Percentiles rank a stretch among this genome's conserved stretches.
Conservation (phyloP, 371 early-diverging fungal species). For the Syncephalastrum monosporum region DNA sequence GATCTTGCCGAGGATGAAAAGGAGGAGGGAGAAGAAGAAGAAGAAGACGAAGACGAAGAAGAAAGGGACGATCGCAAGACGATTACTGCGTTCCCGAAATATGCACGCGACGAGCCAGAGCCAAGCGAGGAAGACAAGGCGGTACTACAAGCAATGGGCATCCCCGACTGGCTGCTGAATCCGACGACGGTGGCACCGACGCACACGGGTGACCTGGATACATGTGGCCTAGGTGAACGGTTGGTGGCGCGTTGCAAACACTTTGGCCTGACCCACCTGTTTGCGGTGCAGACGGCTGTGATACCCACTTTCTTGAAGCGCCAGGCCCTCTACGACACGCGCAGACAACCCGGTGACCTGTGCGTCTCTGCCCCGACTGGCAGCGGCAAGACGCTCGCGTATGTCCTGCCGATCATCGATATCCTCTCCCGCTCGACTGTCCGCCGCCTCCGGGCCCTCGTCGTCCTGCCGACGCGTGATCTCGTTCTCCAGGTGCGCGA, state of each 20-base stretch:
- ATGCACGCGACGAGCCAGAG: constrained; percentile 23
- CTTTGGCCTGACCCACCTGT: constrained; percentile 69
- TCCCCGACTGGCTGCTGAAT: constrained; percentile 84
- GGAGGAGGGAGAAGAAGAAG: constrained; percentile 15
- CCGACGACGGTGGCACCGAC: constrained; percentile 74
- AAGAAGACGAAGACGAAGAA: constrained; percentile 14
- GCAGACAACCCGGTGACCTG: constrained; percentile 68
- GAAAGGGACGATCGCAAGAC: background rate
- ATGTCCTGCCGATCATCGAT: constrained; percentile 92
- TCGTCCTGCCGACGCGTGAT: constrained; percentile 91
- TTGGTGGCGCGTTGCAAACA: constrained; percentile 62
- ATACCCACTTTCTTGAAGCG: constrained; percentile 74
- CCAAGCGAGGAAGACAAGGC: constrained; percentile 37
- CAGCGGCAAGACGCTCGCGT: constrained; percentile 97
- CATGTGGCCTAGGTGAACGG: constrained; percentile 59
- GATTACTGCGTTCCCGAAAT: constrained; percentile 46
- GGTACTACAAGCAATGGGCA: constrained; percentile 58
- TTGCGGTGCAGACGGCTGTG: constrained; percentile 91
- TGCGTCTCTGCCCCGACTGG: constrained; percentile 96
- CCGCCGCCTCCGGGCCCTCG: constrained; percentile 78
- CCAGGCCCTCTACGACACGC: constrained; percentile 52
- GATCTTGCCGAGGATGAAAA: constrained; percentile 3
- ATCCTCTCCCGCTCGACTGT: constrained; percentile 71
- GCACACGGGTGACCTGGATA: constrained; percentile 40
- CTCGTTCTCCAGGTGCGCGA: constrained; percentile 85